Evolutionary conservation across 495 filamentous ascomycete genomes (phyloP).

Genomic region (Evernia prunastri): DNA sequence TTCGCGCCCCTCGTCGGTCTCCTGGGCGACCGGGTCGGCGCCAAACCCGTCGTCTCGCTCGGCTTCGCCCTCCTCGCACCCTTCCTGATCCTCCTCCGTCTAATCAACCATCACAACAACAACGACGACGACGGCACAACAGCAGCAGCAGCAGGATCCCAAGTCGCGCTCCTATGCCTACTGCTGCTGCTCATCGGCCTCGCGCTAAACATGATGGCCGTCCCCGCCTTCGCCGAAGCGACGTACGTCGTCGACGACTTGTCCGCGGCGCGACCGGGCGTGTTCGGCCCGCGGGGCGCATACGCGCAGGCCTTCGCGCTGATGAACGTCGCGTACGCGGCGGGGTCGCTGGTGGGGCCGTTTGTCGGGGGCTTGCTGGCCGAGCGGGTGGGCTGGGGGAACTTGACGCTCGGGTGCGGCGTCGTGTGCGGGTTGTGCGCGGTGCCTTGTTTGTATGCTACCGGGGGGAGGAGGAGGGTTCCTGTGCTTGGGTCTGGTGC

Average conservation of each 20-base stretch:
- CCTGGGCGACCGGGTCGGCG: constrained; percentile 49
- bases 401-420: constrained; percentile 23
- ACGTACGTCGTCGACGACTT: constrained; percentile 35
- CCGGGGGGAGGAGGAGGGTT: constrained; percentile 5
- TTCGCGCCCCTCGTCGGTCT: constrained; percentile 47
- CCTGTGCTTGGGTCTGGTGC: not conserved
- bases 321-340: constrained; percentile 34
- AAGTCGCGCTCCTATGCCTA: constrained; percentile 53
- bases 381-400: constrained; percentile 33
- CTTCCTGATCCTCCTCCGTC: constrained; percentile 50
- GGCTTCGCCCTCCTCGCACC: constrained; percentile 52
- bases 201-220: constrained; percentile 43
- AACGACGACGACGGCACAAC: constrained; percentile 41
- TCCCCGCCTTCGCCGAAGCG: constrained; percentile 59
- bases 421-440: constrained; percentile 12
- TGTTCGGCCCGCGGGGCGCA: constrained; percentile 35
- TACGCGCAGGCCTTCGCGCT: constrained; percentile 37
- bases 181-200: constrained; percentile 52
- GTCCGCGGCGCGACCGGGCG: constrained; percentile 26
- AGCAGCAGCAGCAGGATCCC: too few species aligned
- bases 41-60: constrained; percentile 46
- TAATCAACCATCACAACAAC: constrained; percentile 46
- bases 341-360: constrained; percentile 34
- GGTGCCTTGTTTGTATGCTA: constrained; percentile 13
- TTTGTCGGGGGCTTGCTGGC: constrained; percentile 33